A percentile compares a stretch with the other conserved stretches of the same genome.
Evolutionary conservation across 257 asterid genomes (phyloP).

Genomic region (Sherardia arvensis): DNA sequence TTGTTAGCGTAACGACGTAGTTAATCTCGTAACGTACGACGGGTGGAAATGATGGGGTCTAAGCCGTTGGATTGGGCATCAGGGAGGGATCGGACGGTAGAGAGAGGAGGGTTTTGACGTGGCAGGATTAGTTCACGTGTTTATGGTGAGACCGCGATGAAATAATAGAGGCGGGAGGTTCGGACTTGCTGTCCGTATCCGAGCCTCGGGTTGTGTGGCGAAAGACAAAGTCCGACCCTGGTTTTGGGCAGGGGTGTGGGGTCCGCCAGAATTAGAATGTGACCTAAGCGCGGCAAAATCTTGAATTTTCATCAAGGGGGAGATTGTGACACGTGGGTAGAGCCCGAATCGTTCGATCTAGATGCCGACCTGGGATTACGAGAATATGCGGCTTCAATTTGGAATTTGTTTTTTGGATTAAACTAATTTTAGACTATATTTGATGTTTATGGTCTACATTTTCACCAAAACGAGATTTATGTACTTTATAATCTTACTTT

Average conservation of each 20-base stretch:
- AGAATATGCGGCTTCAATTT: too few relatives aligned
- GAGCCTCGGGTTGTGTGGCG: conserved; percentile 39
- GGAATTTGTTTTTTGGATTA: too few relatives aligned
- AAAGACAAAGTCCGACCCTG: conserved; percentile 60
- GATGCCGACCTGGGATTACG: neutral
- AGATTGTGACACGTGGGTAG: conserved; percentile 16
- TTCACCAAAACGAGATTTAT: too few relatives aligned
- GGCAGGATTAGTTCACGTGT: neutral
- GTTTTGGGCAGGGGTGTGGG: conserved; percentile 4
- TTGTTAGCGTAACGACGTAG: neutral
- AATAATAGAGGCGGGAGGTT: conserved; percentile 11
- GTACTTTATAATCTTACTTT: too few relatives aligned
- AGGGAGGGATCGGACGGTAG: conserved; percentile 6
- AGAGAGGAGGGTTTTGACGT: neutral
- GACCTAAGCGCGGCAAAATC: conserved; percentile 59
- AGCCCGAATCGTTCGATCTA: neutral
- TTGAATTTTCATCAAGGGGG: conserved; percentile 12
- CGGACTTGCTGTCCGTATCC: conserved; percentile 9
- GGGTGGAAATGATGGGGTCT: neutral
- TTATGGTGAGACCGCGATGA: neutral
- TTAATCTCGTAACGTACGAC: neutral
- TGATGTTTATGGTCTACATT: too few relatives aligned
- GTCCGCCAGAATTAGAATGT: neutral
- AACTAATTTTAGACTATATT: too few relatives aligned
- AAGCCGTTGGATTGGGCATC: neutral